Conservation (phyloP, 2,329 filamentous ascomycete species). For the Dactylellina leptospora region DNA sequence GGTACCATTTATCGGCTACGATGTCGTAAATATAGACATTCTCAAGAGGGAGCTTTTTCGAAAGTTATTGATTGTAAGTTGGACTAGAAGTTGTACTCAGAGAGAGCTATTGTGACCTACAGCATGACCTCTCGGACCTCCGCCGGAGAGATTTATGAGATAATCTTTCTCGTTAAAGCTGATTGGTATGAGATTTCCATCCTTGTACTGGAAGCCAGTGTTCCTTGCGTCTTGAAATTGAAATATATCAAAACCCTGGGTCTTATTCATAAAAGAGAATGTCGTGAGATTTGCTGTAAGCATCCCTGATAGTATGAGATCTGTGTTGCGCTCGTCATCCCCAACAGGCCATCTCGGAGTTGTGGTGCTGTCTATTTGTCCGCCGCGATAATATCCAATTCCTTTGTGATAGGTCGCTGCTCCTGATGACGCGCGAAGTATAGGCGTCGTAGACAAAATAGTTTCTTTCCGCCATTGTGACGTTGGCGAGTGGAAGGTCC, state of each 20-base stretch:
- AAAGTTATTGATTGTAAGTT: too few species aligned
- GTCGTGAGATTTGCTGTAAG: slow-evolving; percentile 22
- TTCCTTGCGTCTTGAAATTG: background rate
- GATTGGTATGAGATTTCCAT: slow-evolving; percentile 30
- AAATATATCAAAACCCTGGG: slow-evolving; percentile 15
- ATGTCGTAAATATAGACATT: slow-evolving; percentile 45
- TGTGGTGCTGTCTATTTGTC: slow-evolving; percentile 26
- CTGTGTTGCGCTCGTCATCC: background rate
- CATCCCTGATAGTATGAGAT: slow-evolving; percentile 38
- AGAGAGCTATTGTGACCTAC: too few species aligned
- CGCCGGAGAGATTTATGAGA: slow-evolving; percentile 29
- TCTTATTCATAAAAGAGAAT: slow-evolving; percentile 18
- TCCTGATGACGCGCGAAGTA: slow-evolving; percentile 16
- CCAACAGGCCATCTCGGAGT: slow-evolving; percentile 17
- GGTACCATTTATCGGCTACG: slow-evolving; percentile 20
- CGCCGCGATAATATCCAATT: slow-evolving; percentile 38
- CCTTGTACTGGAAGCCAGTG: slow-evolving; percentile 16
- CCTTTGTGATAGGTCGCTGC: slow-evolving; percentile 28
- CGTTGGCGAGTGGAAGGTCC: slow-evolving; percentile 14
- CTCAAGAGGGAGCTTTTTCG: slow-evolving; percentile 15
- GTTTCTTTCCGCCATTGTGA: slow-evolving; percentile 13
- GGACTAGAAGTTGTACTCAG: too few species aligned
- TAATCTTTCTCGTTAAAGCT: slow-evolving; percentile 25
- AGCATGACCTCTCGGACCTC: slow-evolving; percentile 18
- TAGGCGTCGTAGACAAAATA: background rate